These are phyloP conservation scores for Sanguinoderma infundibulare DNA, from an alignment of 1,284 basidiomycete species.

Conservation along the genomic window DNA sequence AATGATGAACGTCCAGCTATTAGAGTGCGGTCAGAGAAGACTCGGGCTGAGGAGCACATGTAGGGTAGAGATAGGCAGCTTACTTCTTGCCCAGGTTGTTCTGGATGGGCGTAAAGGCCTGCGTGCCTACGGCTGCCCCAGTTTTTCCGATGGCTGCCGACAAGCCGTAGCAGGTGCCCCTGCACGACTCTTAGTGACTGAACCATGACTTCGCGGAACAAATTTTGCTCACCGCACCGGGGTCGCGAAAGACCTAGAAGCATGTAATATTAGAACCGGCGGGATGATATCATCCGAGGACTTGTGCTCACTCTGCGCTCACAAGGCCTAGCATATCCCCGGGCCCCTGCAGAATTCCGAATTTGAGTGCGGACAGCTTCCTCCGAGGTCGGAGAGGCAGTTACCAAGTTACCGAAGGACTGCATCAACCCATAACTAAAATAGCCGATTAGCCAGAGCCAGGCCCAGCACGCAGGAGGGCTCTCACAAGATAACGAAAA, in stretches of 20 bases:
- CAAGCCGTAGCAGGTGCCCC: slow-evolving; percentile 73
- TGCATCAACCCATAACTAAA: slow-evolving; percentile 70
- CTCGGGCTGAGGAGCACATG: background rate
- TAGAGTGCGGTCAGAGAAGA: background rate
- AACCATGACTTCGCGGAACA: background rate
- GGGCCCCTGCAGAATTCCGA: slow-evolving; percentile 53
- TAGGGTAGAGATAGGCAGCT: slow-evolving; percentile 13
- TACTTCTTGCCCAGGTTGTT: slow-evolving; percentile 66
- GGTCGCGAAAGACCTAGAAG: slow-evolving; percentile 63
- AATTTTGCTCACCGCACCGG: slow-evolving; percentile 53
- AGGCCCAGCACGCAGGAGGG: slow-evolving; percentile 10
- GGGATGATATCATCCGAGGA: background rate
- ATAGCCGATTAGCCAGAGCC: slow-evolving; percentile 16
- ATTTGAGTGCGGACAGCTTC: slow-evolving; percentile 4
- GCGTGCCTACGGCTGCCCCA: slow-evolving; percentile 78
- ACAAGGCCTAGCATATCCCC: slow-evolving; percentile 76
- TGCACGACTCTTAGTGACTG: slow-evolving; percentile 26
- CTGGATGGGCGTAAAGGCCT: slow-evolving; percentile 80
- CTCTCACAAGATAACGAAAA: slow-evolving; percentile 69
- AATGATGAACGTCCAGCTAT: slow-evolving; percentile 74
- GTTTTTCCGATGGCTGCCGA: slow-evolving; percentile 77
- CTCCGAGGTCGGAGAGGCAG: slow-evolving; percentile 3
- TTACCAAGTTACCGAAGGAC: slow-evolving; percentile 67
- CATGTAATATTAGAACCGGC: slow-evolving; percentile 10
- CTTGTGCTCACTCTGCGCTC: slow-evolving; percentile 59